Conservation (phyloP, 768 basidiomycete species). For the Phanerochaete sordida region DNA sequence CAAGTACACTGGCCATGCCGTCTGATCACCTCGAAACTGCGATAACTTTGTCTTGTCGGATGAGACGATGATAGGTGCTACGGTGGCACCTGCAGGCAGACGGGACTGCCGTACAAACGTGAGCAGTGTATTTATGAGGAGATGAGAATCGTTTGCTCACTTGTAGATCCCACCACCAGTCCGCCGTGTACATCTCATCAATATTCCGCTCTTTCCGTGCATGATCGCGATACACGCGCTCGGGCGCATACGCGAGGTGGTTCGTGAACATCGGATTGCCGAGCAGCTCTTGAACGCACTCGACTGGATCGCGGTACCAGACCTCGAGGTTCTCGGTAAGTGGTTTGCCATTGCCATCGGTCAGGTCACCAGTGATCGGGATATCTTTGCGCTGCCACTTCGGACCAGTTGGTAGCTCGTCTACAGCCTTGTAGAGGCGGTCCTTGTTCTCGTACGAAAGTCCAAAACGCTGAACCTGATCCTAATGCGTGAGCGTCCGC, state of each 20-base stretch:
- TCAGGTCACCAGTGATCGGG: neutral
- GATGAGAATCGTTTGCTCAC: conserved; percentile 5
- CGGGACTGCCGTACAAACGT: neutral
- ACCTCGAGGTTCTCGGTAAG: conserved; percentile 27
- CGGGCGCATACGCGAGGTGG: conserved; percentile 1
- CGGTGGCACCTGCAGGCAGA: conserved; percentile 24
- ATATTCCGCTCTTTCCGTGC: conserved; percentile 20
- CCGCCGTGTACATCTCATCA: conserved; percentile 20
- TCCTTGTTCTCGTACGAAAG: conserved; percentile 25
- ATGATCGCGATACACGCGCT: conserved; percentile 3
- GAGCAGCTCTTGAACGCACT: conserved; percentile 21
- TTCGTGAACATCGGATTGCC: neutral
- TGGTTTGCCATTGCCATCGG: conserved; percentile 2
- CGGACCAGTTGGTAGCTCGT: conserved; percentile 22
- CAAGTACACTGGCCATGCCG: conserved; percentile 44
- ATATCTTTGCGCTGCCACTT: conserved; percentile 21
- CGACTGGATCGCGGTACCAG: conserved; percentile 26
- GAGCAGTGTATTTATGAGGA: neutral
- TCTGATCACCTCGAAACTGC: conserved; percentile 34
- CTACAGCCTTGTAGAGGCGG: conserved; percentile 22
- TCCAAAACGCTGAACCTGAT: neutral
- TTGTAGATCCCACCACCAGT: conserved; percentile 27
- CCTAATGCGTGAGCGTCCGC: neutral
- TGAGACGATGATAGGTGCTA: conserved; percentile 39
- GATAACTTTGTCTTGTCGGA: conserved; percentile 45